Evolutionary conservation across 2,329 filamentous ascomycete species (phyloP).

Genomic region (Leptodontidium sp.): DNA sequence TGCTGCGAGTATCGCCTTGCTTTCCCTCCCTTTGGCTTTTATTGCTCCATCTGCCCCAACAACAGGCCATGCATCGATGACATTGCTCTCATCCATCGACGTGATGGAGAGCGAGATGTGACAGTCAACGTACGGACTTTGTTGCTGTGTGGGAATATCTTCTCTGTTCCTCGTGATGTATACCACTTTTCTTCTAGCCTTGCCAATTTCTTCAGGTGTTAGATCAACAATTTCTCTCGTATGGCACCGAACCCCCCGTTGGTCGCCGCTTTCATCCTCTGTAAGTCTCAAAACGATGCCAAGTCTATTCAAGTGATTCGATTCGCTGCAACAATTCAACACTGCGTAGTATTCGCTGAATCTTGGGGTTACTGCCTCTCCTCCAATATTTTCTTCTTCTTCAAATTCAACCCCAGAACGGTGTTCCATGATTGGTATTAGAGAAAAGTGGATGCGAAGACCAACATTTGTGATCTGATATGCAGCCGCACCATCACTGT

Average conservation of each 20-base stretch:
- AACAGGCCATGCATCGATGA: not conserved
- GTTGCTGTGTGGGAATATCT: not conserved
- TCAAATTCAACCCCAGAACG: not conserved
- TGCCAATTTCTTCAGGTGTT: not conserved
- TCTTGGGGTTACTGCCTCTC: not conserved
- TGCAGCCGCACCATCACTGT: not conserved
- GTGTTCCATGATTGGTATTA: not conserved
- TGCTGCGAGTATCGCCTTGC: not conserved
- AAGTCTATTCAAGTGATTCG: not conserved
- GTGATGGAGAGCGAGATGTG: not conserved
- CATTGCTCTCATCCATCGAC: not conserved
- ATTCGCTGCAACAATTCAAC: not conserved
- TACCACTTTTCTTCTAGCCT: not conserved
- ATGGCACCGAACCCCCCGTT: not conserved
- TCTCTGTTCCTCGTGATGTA: not conserved
- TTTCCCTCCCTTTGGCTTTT: not conserved
- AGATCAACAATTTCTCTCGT: not conserved
- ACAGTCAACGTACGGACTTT: slow-evolving; percentile 4
- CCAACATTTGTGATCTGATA: not conserved
- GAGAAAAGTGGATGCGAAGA: not conserved
- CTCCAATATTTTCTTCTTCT: not conserved
- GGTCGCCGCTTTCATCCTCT: not conserved
- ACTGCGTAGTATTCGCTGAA: not conserved
- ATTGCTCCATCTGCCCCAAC: not conserved
- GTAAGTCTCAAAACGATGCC: not conserved